These are phyloP conservation scores for Talaromyces nanjingensis DNA, from an alignment of 495 filamentous ascomycete species.

Conservation along the genomic window DNA sequence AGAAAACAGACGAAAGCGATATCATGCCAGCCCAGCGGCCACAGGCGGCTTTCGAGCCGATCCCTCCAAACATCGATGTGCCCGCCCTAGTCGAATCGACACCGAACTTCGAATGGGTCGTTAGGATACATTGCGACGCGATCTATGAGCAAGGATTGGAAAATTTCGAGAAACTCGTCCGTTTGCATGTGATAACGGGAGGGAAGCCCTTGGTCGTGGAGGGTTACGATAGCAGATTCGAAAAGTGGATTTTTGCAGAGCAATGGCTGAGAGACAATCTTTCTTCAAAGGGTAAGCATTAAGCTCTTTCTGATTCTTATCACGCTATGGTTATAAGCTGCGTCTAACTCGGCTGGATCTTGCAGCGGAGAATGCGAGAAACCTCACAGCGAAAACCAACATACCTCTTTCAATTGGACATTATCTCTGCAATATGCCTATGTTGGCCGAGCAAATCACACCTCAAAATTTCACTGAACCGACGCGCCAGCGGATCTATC, in stretches of 20 bases:
- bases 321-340: background rate
- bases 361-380: slow-evolving; percentile 60
- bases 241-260: slow-evolving; percentile 67
- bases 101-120: slow-evolving; percentile 77
- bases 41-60: slow-evolving; percentile 70
- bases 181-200: slow-evolving; percentile 69
- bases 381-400: slow-evolving; percentile 60
- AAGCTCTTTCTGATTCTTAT: background rate
- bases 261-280: slow-evolving; percentile 70
- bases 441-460: slow-evolving; percentile 68
- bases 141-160: slow-evolving; percentile 64
- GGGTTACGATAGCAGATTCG: slow-evolving; percentile 63
- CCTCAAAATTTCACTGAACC: slow-evolving; percentile 59
- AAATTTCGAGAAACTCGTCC: slow-evolving; percentile 72
- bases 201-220: slow-evolving; percentile 85
- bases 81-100: slow-evolving; percentile 62
- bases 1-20: background rate
- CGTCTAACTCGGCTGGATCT: background rate
- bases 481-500: slow-evolving; percentile 74
- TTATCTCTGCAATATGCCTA: slow-evolving; percentile 77
- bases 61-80: slow-evolving; percentile 76
- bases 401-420: slow-evolving; percentile 77
- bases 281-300: slow-evolving; percentile 60
- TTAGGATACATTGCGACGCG: slow-evolving; percentile 65
- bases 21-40: slow-evolving; percentile 64